Base-by-base conservation (phyloP, 2,329 filamentous ascomycete genomes). In the Colletotrichum camelliae region DNA sequence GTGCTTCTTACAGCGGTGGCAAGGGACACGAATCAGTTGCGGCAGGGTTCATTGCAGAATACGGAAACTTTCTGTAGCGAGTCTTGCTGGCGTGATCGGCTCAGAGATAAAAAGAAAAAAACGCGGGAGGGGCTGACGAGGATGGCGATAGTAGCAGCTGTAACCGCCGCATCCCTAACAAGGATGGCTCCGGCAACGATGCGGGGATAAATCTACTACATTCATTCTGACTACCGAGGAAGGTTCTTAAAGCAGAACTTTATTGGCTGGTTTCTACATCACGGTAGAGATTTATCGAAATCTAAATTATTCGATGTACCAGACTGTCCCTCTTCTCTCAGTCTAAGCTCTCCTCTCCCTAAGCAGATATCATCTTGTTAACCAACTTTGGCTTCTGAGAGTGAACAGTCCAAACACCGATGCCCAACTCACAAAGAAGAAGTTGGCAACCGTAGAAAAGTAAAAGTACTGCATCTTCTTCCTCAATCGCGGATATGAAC, bases 341-440 rank as follows among this genome's bases (percentile, higher is more conserved):
- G 13, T 37, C 13, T 37, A 7, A 15, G 13, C 35, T 37, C 35
- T 7, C 7, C 5, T 37, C 35, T 37, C 15, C 35, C 13, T 7
- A 15, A 31, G 29, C 29, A 31, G 13, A 16, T 52, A 52, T 52
- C 43, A 70, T 62, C 68, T 70, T 33, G 68, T 65, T n/a, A 70
- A 16, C 68, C 68, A 70, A 35, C 58, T 64, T 33, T 70, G 68
- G 15, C 68, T 70, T 18, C 21, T 64, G 3, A 70, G 33, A 1
- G 68, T 64, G 5, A 64, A 62, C 3, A 70, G 52, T 2, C 58
- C 68, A 37, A 70, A 37, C 1, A 70, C 37, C 7, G 68, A 70
- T 13, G 68, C 68, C 58, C 68, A 70, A n/a, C 68, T 64, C n/a
- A 70, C 68, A 33, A 70, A 70, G 10, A 62, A 21, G n/a, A 70